Percentiles rank a stretch among this genome's conserved stretches.
phyloP scores from a whole-genome alignment of 2,329 filamentous ascomycete genomes.

The Arthrobotrys musiformis region DNA sequence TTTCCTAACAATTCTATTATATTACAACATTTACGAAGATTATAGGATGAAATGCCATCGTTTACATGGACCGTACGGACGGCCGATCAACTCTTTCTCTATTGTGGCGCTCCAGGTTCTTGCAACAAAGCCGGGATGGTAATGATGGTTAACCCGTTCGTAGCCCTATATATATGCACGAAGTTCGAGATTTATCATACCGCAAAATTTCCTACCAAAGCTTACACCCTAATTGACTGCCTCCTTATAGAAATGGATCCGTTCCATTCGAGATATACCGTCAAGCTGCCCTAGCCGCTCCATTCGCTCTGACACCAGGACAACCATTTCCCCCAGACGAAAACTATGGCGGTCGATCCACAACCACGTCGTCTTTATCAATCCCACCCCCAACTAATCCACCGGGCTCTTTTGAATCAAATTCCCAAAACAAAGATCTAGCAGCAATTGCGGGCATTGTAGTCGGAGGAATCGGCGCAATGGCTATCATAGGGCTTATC shows the following conservation, averaged over 20 bases:
- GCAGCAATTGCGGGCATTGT: constrained; percentile 72
- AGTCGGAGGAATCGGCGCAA: constrained; percentile 67
- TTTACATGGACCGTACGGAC: constrained; percentile 69
- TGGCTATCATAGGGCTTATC: constrained; percentile 65
- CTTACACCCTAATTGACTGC: constrained; percentile 27
- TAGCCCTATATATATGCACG: constrained; percentile 58
- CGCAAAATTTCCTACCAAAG: not conserved
- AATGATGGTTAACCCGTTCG: constrained; percentile 77
- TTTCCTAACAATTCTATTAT: not conserved
- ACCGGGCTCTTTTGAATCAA: not conserved
- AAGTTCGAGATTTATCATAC: no score
- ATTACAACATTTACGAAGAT: not conserved
- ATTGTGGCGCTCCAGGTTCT: constrained; percentile 74
- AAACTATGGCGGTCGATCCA: constrained; percentile 5
- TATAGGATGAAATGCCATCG: constrained; percentile 60
- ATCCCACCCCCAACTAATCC: not conserved
- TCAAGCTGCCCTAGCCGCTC: constrained; percentile 65
- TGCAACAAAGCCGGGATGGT: constrained; percentile 77
- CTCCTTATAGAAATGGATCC: constrained; percentile 63
- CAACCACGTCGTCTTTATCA: not conserved
- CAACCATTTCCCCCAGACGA: constrained; percentile 66
- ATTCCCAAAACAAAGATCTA: constrained; percentile 60
- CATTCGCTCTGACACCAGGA: constrained; percentile 69
- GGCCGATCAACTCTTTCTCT: constrained; percentile 72
- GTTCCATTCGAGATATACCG: constrained; percentile 67